phyloP scores from a whole-genome alignment of 345 rosid genomes.

The Eucalyptus coolabah region DNA sequence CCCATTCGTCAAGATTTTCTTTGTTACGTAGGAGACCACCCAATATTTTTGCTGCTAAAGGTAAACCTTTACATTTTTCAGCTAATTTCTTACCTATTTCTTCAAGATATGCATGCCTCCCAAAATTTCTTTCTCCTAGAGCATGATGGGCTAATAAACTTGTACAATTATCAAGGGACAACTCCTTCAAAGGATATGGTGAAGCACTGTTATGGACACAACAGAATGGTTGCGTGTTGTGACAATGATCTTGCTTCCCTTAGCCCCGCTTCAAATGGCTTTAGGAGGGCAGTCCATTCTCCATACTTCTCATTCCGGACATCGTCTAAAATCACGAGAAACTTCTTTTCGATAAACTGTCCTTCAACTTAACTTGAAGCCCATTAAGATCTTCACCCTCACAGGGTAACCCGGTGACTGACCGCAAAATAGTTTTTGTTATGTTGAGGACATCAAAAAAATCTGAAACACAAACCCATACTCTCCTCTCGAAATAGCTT shows the following conservation, averaged over 20 bases:
- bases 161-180: no score
- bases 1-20: accelerated
- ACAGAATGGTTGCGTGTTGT: accelerated
- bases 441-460: neutral
- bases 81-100: neutral
- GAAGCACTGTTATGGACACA: neutral
- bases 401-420: accelerated
- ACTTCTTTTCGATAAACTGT: accelerated
- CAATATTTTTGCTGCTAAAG: neutral
- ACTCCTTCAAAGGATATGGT: neutral
- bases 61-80: neutral
- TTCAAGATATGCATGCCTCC: neutral
- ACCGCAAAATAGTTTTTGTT: neutral
- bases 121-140: neutral
- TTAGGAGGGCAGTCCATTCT: neutral
- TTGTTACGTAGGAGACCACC: neutral
- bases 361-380: neutral
- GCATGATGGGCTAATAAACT: neutral
- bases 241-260: neutral
- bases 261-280: neutral
- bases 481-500: accelerated
- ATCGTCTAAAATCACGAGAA: neutral
- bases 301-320: neutral
- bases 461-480: neutral
- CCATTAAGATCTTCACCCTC: neutral